Percentiles rank a stretch among this genome's conserved stretches.
Conservation (phyloP, 176 grass and related monocot species). For the Triticum turgidum region DNA sequence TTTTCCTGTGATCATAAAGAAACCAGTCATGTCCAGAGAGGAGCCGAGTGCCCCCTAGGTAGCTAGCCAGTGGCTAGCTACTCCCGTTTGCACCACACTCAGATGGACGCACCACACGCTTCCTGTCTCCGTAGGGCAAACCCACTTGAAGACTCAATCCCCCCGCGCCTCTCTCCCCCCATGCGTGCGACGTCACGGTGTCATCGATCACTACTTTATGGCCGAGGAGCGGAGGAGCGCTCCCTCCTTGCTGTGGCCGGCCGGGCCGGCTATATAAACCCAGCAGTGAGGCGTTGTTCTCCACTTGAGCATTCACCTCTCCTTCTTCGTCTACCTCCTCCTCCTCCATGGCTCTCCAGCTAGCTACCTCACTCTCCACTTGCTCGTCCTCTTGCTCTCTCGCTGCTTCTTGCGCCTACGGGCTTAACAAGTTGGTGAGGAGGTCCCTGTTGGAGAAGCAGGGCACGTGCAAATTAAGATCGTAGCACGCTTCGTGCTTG, state of each 20-base stretch:
- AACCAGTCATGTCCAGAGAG: not conserved
- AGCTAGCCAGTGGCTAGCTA: not conserved
- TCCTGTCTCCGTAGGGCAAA: conserved; percentile 29
- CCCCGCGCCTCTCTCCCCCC: not conserved
- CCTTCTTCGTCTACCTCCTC: not conserved
- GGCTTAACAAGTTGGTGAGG: conserved; percentile 40
- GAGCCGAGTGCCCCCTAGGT: not conserved
- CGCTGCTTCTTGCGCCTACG: not conserved
- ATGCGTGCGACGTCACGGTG: not conserved
- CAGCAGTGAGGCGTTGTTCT: not conserved
- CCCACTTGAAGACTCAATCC: conserved; percentile 58
- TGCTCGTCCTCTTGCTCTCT: not conserved
- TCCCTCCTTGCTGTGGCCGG: not conserved
- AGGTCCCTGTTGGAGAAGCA: conserved; percentile 96
- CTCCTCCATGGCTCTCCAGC: not conserved
- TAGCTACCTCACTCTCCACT: not conserved
- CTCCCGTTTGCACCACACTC: conserved; percentile 22
- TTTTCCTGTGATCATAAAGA: not conserved
- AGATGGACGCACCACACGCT: conserved; percentile 1
- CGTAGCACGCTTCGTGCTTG: not conserved
- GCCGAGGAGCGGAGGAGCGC: too few relatives aligned
- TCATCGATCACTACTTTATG: not conserved
- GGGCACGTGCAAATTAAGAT: conserved; percentile 76
- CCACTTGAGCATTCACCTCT: not conserved
- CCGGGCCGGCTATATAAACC: conserved; percentile 51